A percentile compares a stretch with the other conserved stretches of the same genome.
phyloP scores from a whole-genome alignment of 169 alveolate species.

The Plasmodium inui region DNA sequence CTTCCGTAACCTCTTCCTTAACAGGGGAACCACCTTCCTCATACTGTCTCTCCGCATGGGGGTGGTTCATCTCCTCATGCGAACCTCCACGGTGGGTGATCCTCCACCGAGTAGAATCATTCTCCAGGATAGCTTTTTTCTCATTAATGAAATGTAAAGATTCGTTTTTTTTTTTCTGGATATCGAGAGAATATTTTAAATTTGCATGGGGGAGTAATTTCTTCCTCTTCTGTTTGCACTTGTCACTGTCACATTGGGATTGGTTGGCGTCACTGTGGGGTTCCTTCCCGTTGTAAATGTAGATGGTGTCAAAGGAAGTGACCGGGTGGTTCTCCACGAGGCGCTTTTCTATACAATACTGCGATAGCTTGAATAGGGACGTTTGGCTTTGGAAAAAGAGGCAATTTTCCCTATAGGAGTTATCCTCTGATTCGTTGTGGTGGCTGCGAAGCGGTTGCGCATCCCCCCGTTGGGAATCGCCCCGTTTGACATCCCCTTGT shows the following conservation, averaged over 20 bases:
- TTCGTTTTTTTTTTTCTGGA: slow-evolving; percentile 3
- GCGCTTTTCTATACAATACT: slow-evolving; percentile 64
- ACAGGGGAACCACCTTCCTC: neutral
- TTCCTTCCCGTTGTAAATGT: slow-evolving; percentile 51
- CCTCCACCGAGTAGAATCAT: neutral
- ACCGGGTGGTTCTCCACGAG: slow-evolving; percentile 21
- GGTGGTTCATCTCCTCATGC: neutral
- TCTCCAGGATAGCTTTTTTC: slow-evolving; percentile 11
- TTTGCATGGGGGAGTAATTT: neutral
- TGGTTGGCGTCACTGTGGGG: neutral
- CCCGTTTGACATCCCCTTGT: neutral
- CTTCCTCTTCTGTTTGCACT: neutral
- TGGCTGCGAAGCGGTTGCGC: neutral
- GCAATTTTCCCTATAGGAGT: slow-evolving; percentile 22
- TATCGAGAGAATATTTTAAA: slow-evolving; percentile 11
- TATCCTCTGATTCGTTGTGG: neutral
- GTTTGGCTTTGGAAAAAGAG: slow-evolving; percentile 38
- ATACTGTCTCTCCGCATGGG: neutral
- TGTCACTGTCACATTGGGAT: neutral
- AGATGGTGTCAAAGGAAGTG: slow-evolving; percentile 40
- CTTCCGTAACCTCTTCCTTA: too few relatives aligned
- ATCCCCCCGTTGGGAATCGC: neutral
- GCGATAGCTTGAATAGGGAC: slow-evolving; percentile 63
- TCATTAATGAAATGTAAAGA: slow-evolving; percentile 12
- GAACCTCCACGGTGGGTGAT: neutral